Evolutionary conservation across 176 grass and related monocot species (phyloP).

Genomic region (Panicum miliaceum): DNA sequence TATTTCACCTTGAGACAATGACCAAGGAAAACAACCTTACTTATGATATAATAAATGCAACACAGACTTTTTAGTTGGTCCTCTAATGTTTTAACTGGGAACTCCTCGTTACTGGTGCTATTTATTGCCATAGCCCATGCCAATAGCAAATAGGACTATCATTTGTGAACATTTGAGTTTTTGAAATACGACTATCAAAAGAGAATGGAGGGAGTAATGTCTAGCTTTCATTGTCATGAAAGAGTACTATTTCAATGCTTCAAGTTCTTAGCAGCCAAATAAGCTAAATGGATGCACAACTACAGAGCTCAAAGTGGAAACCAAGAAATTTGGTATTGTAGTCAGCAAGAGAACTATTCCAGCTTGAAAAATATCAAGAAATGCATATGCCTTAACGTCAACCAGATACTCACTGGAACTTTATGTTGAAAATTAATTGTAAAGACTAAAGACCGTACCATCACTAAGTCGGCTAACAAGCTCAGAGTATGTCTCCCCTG

Average conservation of each 20-base stretch:
- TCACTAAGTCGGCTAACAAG: slow-evolving; percentile 73
- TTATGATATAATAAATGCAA: too few relatives aligned
- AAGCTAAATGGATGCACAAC: neutral
- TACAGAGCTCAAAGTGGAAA: slow-evolving; percentile 32
- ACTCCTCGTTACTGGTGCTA: too few relatives aligned
- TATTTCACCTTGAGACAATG: too few relatives aligned
- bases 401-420: slow-evolving; percentile 9
- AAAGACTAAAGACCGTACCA: slow-evolving; percentile 58
- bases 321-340: slow-evolving; percentile 4
- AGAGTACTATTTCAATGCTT: neutral
- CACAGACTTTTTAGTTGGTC: too few relatives aligned
- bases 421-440: slow-evolving; percentile 28
- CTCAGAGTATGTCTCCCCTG: slow-evolving; percentile 66
- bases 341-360: slow-evolving; percentile 5
- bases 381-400: neutral
- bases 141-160: too few relatives aligned
- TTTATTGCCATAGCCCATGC: too few relatives aligned
- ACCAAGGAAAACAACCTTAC: too few relatives aligned
- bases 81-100: too few relatives aligned
- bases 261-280: neutral
- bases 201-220: too few relatives aligned
- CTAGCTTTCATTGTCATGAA: slow-evolving; percentile 1
- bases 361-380: slow-evolving; percentile 18
- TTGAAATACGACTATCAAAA: too few relatives aligned
- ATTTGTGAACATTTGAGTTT: too few relatives aligned